A percentile compares a stretch with the other conserved stretches of the same genome.
These are phyloP conservation scores for Dioszegia hungarica DNA, from an alignment of 768 basidiomycete species.

Conservation along the genomic window DNA sequence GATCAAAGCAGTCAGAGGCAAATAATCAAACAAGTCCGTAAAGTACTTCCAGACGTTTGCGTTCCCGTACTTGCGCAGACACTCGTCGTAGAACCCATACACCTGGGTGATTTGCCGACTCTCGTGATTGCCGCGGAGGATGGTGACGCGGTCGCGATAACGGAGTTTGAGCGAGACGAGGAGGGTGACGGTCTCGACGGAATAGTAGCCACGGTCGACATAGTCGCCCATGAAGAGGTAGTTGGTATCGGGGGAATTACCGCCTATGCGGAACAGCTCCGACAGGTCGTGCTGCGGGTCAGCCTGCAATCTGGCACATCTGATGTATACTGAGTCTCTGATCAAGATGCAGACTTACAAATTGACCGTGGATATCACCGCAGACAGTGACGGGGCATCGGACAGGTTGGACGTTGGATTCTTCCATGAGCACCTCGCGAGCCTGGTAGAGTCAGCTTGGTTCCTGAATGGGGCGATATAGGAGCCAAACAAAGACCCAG, in stretches of 20 bases:
- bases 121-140: slow-evolving; percentile 97
- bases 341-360: slow-evolving; percentile 61
- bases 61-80: slow-evolving; percentile 98
- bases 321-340: slow-evolving; percentile 3
- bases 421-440: slow-evolving; percentile 96
- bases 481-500: too few relatives aligned
- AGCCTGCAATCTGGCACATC: neutral
- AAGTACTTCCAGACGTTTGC: slow-evolving; percentile 99
- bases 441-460: slow-evolving; percentile 58
- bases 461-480: too few relatives aligned
- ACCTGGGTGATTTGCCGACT: slow-evolving; percentile 99
- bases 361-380: slow-evolving; percentile 99
- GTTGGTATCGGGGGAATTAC: slow-evolving; percentile 98
- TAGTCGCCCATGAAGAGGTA: slow-evolving; percentile 99
- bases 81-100: slow-evolving; percentile 99
- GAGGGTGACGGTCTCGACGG: slow-evolving; percentile 95
- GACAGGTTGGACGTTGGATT: slow-evolving; percentile 98
- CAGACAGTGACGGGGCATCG: slow-evolving; percentile 98
- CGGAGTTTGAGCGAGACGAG: slow-evolving; percentile 95
- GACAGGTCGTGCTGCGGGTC: slow-evolving; percentile 89
- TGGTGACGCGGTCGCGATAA: slow-evolving; percentile 96
- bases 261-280: slow-evolving; percentile 96
- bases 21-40: slow-evolving; percentile 96
- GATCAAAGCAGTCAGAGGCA: slow-evolving; percentile 94
- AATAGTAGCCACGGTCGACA: slow-evolving; percentile 98